phyloP scores from a whole-genome alignment of 192 early-diverging fungal genomes.

The Backusella mclennaniae region DNA sequence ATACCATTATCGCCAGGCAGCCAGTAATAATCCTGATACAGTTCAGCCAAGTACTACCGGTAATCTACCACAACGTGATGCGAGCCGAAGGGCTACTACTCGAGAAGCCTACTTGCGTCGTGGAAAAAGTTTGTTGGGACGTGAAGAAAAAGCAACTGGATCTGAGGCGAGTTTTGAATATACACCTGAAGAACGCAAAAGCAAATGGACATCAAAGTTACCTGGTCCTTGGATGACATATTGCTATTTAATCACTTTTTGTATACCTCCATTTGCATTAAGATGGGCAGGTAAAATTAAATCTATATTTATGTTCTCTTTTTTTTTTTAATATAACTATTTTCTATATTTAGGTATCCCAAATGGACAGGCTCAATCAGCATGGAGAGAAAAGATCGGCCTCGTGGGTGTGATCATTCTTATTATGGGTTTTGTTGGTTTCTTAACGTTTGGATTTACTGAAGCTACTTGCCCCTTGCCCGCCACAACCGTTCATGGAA shows the following conservation, averaged over 20 bases:
- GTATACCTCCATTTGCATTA: conserved; percentile 34
- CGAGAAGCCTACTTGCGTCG: conserved; percentile 37
- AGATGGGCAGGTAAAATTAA: conserved; percentile 36
- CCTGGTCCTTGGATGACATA: conserved; percentile 44
- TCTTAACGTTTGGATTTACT: conserved; percentile 84
- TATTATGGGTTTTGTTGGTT: conserved; percentile 72
- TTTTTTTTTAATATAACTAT: neutral
- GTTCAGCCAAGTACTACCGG: conserved; percentile 27
- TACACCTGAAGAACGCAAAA: neutral
- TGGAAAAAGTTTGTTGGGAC: conserved; percentile 38
- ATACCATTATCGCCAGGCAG: conserved; percentile 43
- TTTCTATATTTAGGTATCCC: conserved; percentile 50
- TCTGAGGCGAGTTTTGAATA: neutral
- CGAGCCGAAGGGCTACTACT: conserved; percentile 3
- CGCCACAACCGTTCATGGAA: conserved; percentile 30
- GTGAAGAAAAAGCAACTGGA: conserved; percentile 31
- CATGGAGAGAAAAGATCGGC: conserved; percentile 93
- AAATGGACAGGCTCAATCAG: conserved; percentile 58
- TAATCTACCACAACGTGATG: conserved; percentile 8
- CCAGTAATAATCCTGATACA: conserved; percentile 31
- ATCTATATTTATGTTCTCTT: neutral
- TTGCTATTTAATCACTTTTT: conserved; percentile 45
- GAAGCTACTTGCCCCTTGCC: conserved; percentile 53
- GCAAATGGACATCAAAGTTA: conserved; percentile 11
- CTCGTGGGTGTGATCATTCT: conserved; percentile 77